A percentile compares a stretch with the other conserved stretches of the same genome.
These are phyloP conservation scores for Fraxinus angustifolia DNA, from an alignment of 305 asterid genomes.

Conservation along the genomic window DNA sequence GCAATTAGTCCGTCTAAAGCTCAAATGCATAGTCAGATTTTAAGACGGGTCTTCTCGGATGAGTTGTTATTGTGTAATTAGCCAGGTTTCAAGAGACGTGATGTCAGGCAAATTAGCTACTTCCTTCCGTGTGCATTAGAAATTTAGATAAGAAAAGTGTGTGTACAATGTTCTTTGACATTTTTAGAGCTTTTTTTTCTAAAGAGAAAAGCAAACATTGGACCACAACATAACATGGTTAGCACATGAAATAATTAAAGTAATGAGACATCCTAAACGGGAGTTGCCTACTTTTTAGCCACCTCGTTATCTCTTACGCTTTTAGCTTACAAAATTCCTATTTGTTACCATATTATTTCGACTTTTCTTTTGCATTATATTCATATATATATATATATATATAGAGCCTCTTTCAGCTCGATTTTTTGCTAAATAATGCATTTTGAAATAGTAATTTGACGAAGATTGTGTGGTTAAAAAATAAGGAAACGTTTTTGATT, in stretches of 20 bases:
- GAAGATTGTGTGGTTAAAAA: too few species aligned
- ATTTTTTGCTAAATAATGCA: too few species aligned
- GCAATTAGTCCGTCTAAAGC: background rate
- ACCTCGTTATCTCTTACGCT: background rate
- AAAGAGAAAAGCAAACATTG: background rate
- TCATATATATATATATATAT: background rate
- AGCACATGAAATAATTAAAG: slow-evolving; percentile 31
- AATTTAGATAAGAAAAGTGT: background rate
- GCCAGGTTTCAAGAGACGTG: background rate
- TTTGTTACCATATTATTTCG: background rate
- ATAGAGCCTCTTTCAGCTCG: background rate
- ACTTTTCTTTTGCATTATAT: background rate
- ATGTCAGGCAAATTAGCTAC: background rate
- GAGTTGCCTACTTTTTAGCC: slow-evolving; percentile 9
- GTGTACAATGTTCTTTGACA: background rate
- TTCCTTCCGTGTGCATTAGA: background rate
- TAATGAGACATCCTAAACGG: slow-evolving; percentile 22
- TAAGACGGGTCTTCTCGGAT: background rate
- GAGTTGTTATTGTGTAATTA: too few species aligned
- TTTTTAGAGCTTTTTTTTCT: background rate
- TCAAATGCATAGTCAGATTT: background rate
- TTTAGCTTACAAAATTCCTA: background rate
- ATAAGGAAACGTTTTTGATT: too few species aligned
- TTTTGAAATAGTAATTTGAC: too few species aligned
- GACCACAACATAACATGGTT: slow-evolving; percentile 31